phyloP scores from a whole-genome alignment of 148 eudicot species.

The Rhododendron molle region DNA sequence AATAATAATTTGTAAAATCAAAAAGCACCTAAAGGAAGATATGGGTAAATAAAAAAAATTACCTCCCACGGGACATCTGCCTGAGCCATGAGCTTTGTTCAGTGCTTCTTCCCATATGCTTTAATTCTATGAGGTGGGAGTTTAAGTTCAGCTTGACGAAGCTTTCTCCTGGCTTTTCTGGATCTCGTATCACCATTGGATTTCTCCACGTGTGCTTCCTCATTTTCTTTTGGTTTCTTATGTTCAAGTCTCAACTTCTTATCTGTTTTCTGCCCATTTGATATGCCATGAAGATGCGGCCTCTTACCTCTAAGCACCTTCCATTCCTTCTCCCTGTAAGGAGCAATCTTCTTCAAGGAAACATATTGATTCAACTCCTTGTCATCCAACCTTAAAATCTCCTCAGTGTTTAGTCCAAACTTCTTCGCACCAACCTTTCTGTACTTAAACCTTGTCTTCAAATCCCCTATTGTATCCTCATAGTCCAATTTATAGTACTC shows the following conservation, averaged over 20 bases:
- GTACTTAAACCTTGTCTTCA: slow-evolving; percentile 87
- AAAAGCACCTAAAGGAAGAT: no score
- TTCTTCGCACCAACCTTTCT: slow-evolving; percentile 46
- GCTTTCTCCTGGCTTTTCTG: slow-evolving; percentile 48
- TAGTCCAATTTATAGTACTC: slow-evolving; percentile 81
- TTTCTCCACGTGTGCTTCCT: slow-evolving; percentile 19
- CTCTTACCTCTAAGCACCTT: slow-evolving; percentile 49
- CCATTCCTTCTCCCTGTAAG: slow-evolving; percentile 85
- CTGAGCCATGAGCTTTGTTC: neutral
- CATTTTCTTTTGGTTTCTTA: slow-evolving; percentile 17
- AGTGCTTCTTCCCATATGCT: slow-evolving; percentile 61
- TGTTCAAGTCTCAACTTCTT: slow-evolving; percentile 23
- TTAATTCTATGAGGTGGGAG: slow-evolving; percentile 35
- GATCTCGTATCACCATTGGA: no score
- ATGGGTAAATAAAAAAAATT: neutral
- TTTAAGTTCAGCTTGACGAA: slow-evolving; percentile 35
- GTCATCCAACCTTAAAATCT: slow-evolving; percentile 62
- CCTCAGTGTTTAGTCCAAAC: slow-evolving; percentile 57
- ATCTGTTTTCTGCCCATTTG: slow-evolving; percentile 15
- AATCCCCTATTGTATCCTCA: slow-evolving; percentile 77
- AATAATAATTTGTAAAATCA: no score
- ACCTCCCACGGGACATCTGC: slow-evolving; percentile 11
- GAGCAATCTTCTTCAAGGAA: slow-evolving; percentile 78
- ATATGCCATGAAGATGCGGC: slow-evolving; percentile 21
- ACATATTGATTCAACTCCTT: slow-evolving; percentile 88